Base-by-base conservation (phyloP, 108 stramenopile species). In the Licmophora abbreviata region DNA sequence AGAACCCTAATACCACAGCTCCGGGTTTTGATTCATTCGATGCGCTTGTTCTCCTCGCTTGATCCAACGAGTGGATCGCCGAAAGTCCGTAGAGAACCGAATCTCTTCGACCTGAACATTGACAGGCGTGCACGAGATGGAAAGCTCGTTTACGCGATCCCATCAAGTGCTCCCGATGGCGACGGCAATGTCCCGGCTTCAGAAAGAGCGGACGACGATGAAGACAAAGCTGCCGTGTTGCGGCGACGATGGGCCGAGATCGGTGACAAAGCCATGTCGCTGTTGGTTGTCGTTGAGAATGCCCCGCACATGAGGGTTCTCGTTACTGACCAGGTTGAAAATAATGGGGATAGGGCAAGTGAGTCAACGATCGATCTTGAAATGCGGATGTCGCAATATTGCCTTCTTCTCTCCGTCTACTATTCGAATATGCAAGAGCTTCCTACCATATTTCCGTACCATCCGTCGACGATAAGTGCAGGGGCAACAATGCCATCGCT, bases 401-500 rank as follows among this genome's bases (percentile, higher is more conserved):
- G 78, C 46, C 56, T 88, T 17, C 37, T 92, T 15, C 43, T 92
- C 51, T 81, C 81, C 5, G 46, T 88, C 29, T 92, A 82, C 81
- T 87, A 72, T 54, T 51, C 54, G n/a, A 92, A 92, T 51, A 88
- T 88, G 85, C 69, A 81, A 47, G 82, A 92, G 47, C 60, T 92
- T 18, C 85, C 85, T 12, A 34, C 73, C 11, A 49, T 85, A 58
- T 92, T 85, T 53, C 81, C 84, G 8, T 78, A 77, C 32, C 48
- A 68, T 15, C 24, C 54, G 0, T 55, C 54, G 20, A 45, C 69
- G 32, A 34, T 87, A 28, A 46, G 75, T 36, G 52, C 51, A 25
- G 63, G 37, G 18, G 73, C 77, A 33, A 63, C 9, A 4, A 35
- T 20, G 37, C 53, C 61, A 26, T 15, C 45, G 34, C 58, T 59